These are phyloP conservation scores for Syzygium jambos DNA, from an alignment of 345 rosid species.

Conservation along the genomic window DNA sequence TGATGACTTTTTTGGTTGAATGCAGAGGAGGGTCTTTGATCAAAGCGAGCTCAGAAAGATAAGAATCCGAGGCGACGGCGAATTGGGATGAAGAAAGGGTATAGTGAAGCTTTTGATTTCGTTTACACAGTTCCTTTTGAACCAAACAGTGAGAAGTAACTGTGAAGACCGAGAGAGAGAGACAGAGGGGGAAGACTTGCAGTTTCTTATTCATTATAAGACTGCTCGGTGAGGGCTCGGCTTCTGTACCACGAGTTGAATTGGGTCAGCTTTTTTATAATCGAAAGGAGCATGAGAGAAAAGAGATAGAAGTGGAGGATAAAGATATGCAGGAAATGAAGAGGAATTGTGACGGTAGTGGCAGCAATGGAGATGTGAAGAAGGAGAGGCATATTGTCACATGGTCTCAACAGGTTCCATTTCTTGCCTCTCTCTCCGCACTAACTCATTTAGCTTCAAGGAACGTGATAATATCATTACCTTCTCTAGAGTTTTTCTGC, in stretches of 20 bases:
- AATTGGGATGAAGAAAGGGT: background rate
- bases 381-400: slow-evolving; percentile 87
- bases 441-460: background rate
- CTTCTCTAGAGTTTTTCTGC: background rate
- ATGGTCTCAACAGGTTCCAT: slow-evolving; percentile 63
- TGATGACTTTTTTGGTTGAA: background rate
- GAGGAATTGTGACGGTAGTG: slow-evolving; percentile 15
- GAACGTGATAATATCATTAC: background rate
- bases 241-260: background rate
- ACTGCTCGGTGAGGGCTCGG: background rate
- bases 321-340: slow-evolving; percentile 24
- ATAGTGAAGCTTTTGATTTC: slow-evolving; percentile 4
- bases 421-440: slow-evolving; percentile 1
- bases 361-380: slow-evolving; percentile 65
- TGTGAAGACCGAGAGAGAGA: background rate
- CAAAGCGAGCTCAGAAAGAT: slow-evolving; percentile 6
- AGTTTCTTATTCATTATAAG: background rate
- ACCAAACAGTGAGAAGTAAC: slow-evolving; percentile 26
- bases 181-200: background rate
- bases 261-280: background rate
- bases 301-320: slow-evolving; percentile 40
- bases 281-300: slow-evolving; percentile 14
- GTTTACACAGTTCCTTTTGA: slow-evolving; percentile 16
- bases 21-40: background rate
- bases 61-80: slow-evolving; percentile 42